Evolutionary conservation across 2,329 filamentous ascomycete genomes (phyloP), one percentile per base, ranked within the genome.

Genomic region (Claviceps sp.): DNA sequence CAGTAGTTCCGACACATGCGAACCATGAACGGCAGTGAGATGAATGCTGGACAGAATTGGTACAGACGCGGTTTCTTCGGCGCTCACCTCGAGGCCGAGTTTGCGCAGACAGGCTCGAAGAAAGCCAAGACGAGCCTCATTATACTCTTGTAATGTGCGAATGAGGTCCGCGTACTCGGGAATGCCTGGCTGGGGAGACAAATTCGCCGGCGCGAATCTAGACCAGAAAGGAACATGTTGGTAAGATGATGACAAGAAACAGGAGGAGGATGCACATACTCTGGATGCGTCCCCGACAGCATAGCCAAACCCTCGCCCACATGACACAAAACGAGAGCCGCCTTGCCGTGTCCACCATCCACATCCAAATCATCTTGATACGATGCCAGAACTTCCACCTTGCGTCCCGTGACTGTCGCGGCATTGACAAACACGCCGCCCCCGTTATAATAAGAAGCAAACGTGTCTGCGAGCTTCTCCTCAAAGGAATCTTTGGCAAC

Each of bases 381-480:
- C 54, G 76, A 85, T 1, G 91, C 93, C 24, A 98, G 71, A 6
- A 95, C 76, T 66, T 96, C 81, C 0, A 96, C 80, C 1, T 84
- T 85, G 56, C 75, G 70, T 34, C 77, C 75, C 52, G 73, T 70
- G 52, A 80, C 73, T 45, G 76, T 78, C 3, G 76, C 74, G 1
- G 86, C 84, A 68, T 93, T 84, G 1, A 95, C 87, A 70, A 97
- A 98, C 1, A 95, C 82, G 3, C 93, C 90, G 1, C 93, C 93
- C 1, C 93, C 93, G 60, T 98, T 98, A 66, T 91, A 96, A 64
- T 98, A 98, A 14, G 81, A 84, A 50, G 76, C 73, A 54, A 95
- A 87, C 1, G 73, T 71, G 1, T 80, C 75, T 0, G 83, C 78
- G 1, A 85, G 64, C 3, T 70, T 68, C 0, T 72, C 75, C 0